Evolutionary conservation across 2,329 filamentous ascomycete species (phyloP), one percentile per base, ranked within the genome.

Genomic region (Xylariomycetidae sp.): DNA sequence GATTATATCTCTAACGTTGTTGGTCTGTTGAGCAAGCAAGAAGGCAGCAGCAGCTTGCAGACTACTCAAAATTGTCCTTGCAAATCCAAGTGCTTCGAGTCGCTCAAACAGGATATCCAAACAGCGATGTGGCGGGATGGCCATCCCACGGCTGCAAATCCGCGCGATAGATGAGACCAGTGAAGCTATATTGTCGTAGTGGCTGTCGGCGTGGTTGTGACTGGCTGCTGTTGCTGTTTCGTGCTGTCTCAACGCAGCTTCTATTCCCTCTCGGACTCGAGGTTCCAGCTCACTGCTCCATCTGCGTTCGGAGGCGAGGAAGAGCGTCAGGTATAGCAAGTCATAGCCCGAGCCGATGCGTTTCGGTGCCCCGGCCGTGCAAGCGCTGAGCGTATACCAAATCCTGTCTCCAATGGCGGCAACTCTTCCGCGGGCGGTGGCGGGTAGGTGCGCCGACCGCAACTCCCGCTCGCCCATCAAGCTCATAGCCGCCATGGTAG

Each of bases 1-100:
- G 8, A 65, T 66, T 25, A 76, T 60, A 42, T 76, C 72, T 17
- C 66, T 58, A 6, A 76, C 53, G 42, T 73, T 67, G 34, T 66
- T 67, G 10, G 70, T 75, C 33, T 64, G 60, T 37, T 72, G 67
- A 1, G 72, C 71, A 18, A 75, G 52, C 19, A 65, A 49, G 43
- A 75, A 73, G 0, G 72, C 71, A 2, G 63, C 62, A 19, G 73
- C 68, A 3, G 57, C 53, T 19, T 59, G 59, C 20, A 76, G 50
- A 14, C 56, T 59, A 19, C 51, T 42, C 5, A 65, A 40, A 16
- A 62, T 52, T 34, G 51, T 53, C 8, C 41, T 41, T 4, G 54
- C 49, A 5, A 66, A 41, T 3, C 42, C 43, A 10, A 68, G 43
- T 5, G 30, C 34, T n/a, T 59, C 50, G 6, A 75, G 46, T 13